These are phyloP conservation scores for Penicillium polonicum DNA, from an alignment of 2,329 filamentous ascomycete species.

Conservation along the genomic window DNA sequence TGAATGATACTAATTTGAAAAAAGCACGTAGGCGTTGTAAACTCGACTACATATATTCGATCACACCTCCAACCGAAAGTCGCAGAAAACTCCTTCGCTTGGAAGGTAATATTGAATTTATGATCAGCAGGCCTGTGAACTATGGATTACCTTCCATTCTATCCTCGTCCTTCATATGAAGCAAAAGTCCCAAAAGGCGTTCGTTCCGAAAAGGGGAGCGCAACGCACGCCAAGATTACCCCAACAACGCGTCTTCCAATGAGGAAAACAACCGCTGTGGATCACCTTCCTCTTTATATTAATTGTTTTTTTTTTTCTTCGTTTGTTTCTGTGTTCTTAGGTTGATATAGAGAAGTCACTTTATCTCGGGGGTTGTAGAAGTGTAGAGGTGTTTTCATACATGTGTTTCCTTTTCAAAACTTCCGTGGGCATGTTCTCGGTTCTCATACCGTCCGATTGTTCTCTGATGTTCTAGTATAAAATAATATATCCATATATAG, in stretches of 20 bases:
- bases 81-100: neutral
- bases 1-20: neutral
- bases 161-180: neutral
- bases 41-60: neutral
- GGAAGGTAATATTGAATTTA: neutral
- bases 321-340: neutral
- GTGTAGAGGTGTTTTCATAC: neutral
- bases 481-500: neutral
- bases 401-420: too few relatives aligned
- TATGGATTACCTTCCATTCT: neutral
- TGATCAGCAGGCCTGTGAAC: too few relatives aligned
- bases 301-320: too few relatives aligned
- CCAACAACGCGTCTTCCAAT: neutral
- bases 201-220: neutral
- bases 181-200: neutral
- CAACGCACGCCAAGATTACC: neutral
- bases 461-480: neutral
- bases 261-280: neutral
- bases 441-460: neutral
- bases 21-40: too few relatives aligned
- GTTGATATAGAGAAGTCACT: neutral
- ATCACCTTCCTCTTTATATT: neutral
- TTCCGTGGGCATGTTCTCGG: neutral
- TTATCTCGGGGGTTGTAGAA: neutral
- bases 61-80: neutral